Evolutionary conservation across 139 green algal species (phyloP), one percentile per base, ranked within the genome.

Genomic region (Chlamydomonas sp.): DNA sequence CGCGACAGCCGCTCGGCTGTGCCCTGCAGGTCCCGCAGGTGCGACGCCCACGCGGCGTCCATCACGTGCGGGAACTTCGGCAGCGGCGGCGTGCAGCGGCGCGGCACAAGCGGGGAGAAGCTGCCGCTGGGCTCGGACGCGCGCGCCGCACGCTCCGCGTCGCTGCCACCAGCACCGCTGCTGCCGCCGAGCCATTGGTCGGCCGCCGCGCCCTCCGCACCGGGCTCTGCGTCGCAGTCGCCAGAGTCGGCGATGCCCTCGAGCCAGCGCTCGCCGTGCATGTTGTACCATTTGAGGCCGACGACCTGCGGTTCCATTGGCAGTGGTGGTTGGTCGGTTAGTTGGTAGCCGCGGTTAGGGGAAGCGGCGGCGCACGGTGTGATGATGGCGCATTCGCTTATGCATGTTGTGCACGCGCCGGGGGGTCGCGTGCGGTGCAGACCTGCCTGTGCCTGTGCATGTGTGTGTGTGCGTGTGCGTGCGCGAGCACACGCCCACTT

Each of bases 271-370:
- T 90, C 86, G 24, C 73, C 73, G 47, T 79, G 71, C 70, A 88
- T 76, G 72, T 90, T 88, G 79, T 86, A 87, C 77, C 81, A 88
- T 70, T 85, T 83, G 5, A 92, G 63, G 33, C 86, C 86, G 10
- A 87, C 78, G 6, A 87, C 74, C 71, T 37, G 73, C 72, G 60
- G 34, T 10, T 64, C 30, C 34, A 20, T 33, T n/a, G n/a, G n/a
- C n/a, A n/a, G n/a, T n/a, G n/a, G n/a, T n/a, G n/a, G n/a, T n/a
- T n/a, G n/a, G n/a, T n/a, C n/a, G n/a, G n/a, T n/a, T n/a, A n/a
- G n/a, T n/a, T n/a, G n/a, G n/a, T n/a, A n/a, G n/a, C n/a, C n/a
- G n/a, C n/a, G n/a, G n/a, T n/a, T n/a, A n/a, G n/a, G n/a, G n/a
- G n/a, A n/a, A n/a, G n/a, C n/a, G n/a, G n/a, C n/a, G n/a, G n/a